Evolutionary conservation across 2,329 filamentous ascomycete genomes (phyloP).

Genomic region (Cladosporium sp.): DNA sequence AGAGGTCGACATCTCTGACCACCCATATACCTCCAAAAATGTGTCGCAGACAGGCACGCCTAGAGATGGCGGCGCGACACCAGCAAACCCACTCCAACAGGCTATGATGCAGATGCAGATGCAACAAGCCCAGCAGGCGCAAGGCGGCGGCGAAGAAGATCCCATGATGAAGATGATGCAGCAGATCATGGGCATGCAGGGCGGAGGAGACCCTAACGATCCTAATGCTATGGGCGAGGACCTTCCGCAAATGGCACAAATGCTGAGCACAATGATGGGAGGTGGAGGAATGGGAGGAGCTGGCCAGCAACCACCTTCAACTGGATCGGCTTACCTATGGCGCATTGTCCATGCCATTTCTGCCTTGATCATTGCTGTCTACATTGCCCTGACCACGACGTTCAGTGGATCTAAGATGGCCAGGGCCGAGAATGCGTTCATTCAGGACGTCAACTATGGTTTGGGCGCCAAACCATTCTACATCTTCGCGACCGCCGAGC

Average conservation of each 20-base stretch:
- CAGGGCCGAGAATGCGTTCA: slow-evolving; percentile 38
- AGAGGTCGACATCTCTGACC: slow-evolving; percentile 74
- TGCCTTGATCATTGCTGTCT: slow-evolving; percentile 64
- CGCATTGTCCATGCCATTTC: slow-evolving; percentile 69
- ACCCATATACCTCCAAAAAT: slow-evolving; percentile 21
- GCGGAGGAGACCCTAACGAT: slow-evolving; percentile 23
- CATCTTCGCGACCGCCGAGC: slow-evolving; percentile 74
- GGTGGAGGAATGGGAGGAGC: slow-evolving; percentile 17
- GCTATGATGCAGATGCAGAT: slow-evolving; percentile 30
- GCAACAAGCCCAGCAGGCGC: slow-evolving; percentile 16
- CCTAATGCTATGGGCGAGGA: slow-evolving; percentile 36
- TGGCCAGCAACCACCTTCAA: slow-evolving; percentile 35
- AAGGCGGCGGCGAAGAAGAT: slow-evolving; percentile 44
- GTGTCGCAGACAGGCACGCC: slow-evolving; percentile 19
- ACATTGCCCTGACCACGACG: slow-evolving; percentile 63
- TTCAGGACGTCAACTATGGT: slow-evolving; percentile 35
- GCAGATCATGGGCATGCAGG: slow-evolving; percentile 59
- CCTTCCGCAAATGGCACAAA: slow-evolving; percentile 40
- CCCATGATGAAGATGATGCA: slow-evolving; percentile 72
- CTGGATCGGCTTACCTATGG: slow-evolving; percentile 56
- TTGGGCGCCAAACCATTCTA: slow-evolving; percentile 62
- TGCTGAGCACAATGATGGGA: slow-evolving; percentile 44
- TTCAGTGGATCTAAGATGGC: slow-evolving; percentile 64
- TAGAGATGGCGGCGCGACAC: slow-evolving; percentile 4
- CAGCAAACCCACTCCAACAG: slow-evolving; percentile 25